Base-by-base conservation (phyloP, 2,329 filamentous ascomycete species). In the Venturia carpophila region DNA sequence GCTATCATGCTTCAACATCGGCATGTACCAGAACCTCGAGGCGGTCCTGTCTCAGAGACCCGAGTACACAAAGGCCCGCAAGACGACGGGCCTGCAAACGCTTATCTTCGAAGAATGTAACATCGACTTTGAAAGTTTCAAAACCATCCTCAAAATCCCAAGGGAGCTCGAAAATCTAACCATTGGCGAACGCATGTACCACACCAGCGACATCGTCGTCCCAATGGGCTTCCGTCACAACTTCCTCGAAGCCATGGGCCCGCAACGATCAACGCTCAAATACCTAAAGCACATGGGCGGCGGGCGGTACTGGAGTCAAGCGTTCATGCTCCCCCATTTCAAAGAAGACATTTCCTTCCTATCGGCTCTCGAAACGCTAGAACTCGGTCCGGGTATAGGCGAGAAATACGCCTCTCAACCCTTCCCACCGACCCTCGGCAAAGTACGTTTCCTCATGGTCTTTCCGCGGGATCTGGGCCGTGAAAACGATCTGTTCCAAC, bases 101-200 rank as follows among this genome's bases (percentile, higher is more conserved):
- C 62, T 63, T 17, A 34, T 55, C n/a, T 63, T 63, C 45, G 62
- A 63, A 52, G 62, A 63, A 63, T 63, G 62, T 21, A 63, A 63
- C 24, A 55, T 63, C 62, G 19, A 17, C 24, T 24, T 27, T 15
- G 41, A 47, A 17, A 43, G 13, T 10, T 43, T 63, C 27, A 42
- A 47, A 34, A 39, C 15, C 45, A 21, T 63, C n/a, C 62, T 63
- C 27, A 27, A 27, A 10, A 24, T 63, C 34, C 62, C 62, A 19
- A 39, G 52, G 34, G 62, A 43, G 21, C 62, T 63, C 24, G 24
- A 37, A 34, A 47, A 63, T 17, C 62, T 63, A 9, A 55, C 42
- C 21, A 10, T 63, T 3, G 62, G 42, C 3, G 62, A 63, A 55
- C 24, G 42, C n/a, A 63, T 47, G 41, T 49, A 63, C 24, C 41